phyloP scores from a whole-genome alignment of 768 basidiomycete genomes.

The Rhodotorula sphaerocarpa region DNA sequence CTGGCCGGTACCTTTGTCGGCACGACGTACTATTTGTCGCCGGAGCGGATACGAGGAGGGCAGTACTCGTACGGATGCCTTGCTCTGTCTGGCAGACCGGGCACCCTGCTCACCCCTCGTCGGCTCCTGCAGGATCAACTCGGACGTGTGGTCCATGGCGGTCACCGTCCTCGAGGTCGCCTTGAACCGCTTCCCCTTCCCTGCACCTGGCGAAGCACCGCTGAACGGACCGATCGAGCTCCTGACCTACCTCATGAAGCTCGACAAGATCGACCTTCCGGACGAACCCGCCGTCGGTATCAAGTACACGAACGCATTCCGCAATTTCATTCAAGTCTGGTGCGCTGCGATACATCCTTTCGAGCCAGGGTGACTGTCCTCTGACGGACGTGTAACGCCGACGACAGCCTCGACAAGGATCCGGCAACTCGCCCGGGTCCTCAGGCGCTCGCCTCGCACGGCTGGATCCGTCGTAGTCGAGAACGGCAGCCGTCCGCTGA shows the following conservation, averaged over 20 bases:
- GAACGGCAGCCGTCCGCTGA: conserved; percentile 31
- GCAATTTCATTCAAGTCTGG: conserved; percentile 39
- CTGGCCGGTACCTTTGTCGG: conserved; percentile 49
- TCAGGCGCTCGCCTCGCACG: conserved; percentile 23
- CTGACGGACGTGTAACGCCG: too few relatives aligned
- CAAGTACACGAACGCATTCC: conserved; percentile 39
- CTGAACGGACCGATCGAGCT: conserved; percentile 81
- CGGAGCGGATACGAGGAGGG: conserved; percentile 85
- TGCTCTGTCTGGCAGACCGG: too few relatives aligned
- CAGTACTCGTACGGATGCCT: conserved; percentile 53
- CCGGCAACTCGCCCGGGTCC: conserved; percentile 24
- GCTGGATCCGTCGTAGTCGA: conserved; percentile 21
- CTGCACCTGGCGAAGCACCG: conserved; percentile 53
- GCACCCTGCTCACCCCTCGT: background rate
- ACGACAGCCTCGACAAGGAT: conserved; percentile 27
- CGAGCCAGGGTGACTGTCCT: too few relatives aligned
- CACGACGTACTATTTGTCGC: conserved; percentile 55
- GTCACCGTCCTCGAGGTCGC: conserved; percentile 89
- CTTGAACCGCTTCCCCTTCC: conserved; percentile 90
- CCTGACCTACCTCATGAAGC: conserved; percentile 76
- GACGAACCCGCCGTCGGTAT: conserved; percentile 35
- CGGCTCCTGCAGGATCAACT: conserved; percentile 45
- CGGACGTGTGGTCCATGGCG: conserved; percentile 97
- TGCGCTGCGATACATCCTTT: too few relatives aligned
- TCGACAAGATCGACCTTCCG: conserved; percentile 51